phyloP scores from a whole-genome alignment of 1,284 basidiomycete species.

The Ganoderma lucidum region DNA sequence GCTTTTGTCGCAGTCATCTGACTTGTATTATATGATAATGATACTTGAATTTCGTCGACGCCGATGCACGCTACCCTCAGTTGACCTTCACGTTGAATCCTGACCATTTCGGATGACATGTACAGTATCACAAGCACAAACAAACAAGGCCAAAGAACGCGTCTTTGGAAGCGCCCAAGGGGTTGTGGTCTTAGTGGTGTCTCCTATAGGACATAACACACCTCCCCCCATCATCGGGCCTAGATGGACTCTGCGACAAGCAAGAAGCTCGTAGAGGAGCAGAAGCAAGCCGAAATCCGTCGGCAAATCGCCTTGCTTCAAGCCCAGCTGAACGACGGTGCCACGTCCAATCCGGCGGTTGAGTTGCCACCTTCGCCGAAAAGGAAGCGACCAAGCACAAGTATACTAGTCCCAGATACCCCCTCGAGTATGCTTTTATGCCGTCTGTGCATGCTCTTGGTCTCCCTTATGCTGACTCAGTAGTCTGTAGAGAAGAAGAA shows the following conservation, averaged over 20 bases:
- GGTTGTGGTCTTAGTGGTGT: background rate
- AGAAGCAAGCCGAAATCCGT: conserved; percentile 48
- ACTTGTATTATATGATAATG: too few relatives aligned
- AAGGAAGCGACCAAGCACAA: conserved; percentile 52
- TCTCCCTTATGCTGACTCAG: background rate
- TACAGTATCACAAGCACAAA: background rate
- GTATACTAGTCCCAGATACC: conserved; percentile 66
- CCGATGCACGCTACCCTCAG: too few relatives aligned
- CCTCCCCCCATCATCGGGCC: background rate
- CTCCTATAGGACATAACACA: background rate
- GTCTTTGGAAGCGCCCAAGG: background rate
- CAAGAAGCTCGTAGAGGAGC: conserved; percentile 22
- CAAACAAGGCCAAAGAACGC: conserved; percentile 11
- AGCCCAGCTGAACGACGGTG: conserved; percentile 48
- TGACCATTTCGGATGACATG: background rate
- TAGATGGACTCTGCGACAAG: conserved; percentile 27
- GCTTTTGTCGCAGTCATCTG: too few relatives aligned
- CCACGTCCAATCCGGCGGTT: conserved; percentile 19
- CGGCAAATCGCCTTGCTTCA: conserved; percentile 52
- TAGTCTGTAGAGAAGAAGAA: conserved; percentile 53
- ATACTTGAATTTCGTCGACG: too few relatives aligned
- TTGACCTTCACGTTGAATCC: too few relatives aligned
- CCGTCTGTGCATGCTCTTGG: too few relatives aligned
- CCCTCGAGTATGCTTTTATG: conserved; percentile 67
- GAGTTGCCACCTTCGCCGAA: conserved; percentile 52